Evolutionary conservation across 192 early-diverging fungal species (phyloP), one percentile per base, ranked within the genome.

Genomic region (Phlyctochytrium bullatum): DNA sequence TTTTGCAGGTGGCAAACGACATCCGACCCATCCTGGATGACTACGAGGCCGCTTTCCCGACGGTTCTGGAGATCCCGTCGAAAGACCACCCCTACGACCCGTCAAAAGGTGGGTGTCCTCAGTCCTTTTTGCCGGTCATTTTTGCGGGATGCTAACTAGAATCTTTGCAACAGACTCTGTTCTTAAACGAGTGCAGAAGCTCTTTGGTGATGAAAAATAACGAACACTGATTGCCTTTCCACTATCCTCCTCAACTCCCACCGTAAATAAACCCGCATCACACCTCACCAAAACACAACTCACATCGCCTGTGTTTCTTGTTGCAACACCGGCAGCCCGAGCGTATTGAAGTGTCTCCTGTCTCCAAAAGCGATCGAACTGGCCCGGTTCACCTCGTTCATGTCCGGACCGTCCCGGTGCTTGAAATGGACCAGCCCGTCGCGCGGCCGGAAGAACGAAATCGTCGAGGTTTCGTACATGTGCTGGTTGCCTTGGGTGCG

Each of bases 81-180:
- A 99, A 99, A 82, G 96, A 99, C 76, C 93, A 97, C 70, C 97
- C 96, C 34, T 99, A 99, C 77, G 93, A 96, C 80, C 86, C 86
- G 36, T 69, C 86, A 34, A 71, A 87, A 82, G 77, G 83, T 80
- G 29, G 0, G 65, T n/a, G n/a, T n/a, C n/a, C n/a, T n/a, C n/a
- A n/a, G n/a, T n/a, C n/a, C n/a, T 50, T n/a, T 2, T 32, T 35
- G 4, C 20, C 30, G 52, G 12, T 32, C 20, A 29, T 23, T 64
- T 1, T 59, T 6, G 17, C 32, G 16, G n/a, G 69, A 14, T 69
- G 24, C 67, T 35, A 76, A 66, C 27, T 24, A 24, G 0, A n/a
- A n/a, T n/a, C 32, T 30, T 27, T 54, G 14, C 1, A 10, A 27
- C 27, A 71, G 83, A 85, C 69, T 85, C 83, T 34, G 80, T 85